Conservation (phyloP, 495 filamentous ascomycete species). For the Podospora tetraspora region DNA sequence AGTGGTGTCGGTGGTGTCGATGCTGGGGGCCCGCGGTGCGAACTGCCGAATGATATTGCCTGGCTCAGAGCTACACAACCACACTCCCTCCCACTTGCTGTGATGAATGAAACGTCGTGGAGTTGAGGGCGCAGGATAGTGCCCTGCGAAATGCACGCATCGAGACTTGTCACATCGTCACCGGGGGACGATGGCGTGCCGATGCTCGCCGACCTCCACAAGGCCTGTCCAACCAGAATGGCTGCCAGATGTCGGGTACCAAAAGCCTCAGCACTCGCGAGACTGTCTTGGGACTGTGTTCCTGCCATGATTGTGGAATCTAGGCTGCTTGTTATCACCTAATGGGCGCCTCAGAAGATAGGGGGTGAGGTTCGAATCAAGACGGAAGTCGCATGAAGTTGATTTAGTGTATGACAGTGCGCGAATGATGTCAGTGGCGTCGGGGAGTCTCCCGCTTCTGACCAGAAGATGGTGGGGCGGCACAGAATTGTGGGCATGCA, state of each 20-base stretch:
- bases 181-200: neutral
- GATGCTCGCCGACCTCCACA: slow-evolving; percentile 11
- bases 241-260: neutral
- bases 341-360: neutral
- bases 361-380: neutral
- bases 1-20: neutral
- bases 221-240: neutral
- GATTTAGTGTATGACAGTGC: neutral
- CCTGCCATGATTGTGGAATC: neutral
- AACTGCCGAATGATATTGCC: neutral
- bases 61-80: neutral
- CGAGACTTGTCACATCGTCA: neutral
- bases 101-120: neutral
- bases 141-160: neutral
- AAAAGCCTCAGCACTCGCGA: neutral
- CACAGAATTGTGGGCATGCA: neutral
- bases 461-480: neutral
- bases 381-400: neutral
- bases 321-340: neutral
- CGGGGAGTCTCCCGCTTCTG: neutral
- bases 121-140: neutral
- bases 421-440: neutral
- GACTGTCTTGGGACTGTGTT: neutral
- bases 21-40: neutral
- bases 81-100: neutral